Evolutionary conservation across 768 basidiomycete species (phyloP).

Genomic region (Boletus insuetus): DNA sequence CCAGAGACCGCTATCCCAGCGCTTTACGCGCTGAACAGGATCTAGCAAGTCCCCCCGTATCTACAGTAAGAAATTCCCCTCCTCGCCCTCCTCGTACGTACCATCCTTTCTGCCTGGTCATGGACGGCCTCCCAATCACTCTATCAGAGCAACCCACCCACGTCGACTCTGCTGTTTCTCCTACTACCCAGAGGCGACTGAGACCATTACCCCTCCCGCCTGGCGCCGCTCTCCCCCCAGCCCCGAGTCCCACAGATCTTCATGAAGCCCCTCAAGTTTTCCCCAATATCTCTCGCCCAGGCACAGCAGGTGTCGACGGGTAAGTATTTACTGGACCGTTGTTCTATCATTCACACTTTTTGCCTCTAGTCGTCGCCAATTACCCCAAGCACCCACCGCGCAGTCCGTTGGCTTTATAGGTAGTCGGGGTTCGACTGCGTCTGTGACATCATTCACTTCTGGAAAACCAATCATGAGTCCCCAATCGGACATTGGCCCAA

Average conservation of each 20-base stretch:
- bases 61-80: slow-evolving; percentile 13
- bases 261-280: slow-evolving; percentile 11
- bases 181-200: slow-evolving; percentile 27
- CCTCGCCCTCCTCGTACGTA: slow-evolving; percentile 26
- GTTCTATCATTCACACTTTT: neutral
- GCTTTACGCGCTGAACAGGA: slow-evolving; percentile 22
- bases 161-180: slow-evolving; percentile 26
- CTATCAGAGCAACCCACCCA: slow-evolving; percentile 11
- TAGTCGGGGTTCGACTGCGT: slow-evolving; percentile 22
- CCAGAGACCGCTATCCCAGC: slow-evolving; percentile 21
- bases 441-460: slow-evolving; percentile 18
- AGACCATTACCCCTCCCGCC: slow-evolving; percentile 31
- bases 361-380: slow-evolving; percentile 27
- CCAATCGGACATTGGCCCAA: slow-evolving; percentile 20
- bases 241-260: slow-evolving; percentile 16
- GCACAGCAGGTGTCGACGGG: slow-evolving; percentile 24
- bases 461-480: slow-evolving; percentile 11
- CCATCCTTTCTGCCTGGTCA: neutral
- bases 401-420: slow-evolving; percentile 12
- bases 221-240: slow-evolving; percentile 11
- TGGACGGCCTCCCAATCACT: neutral
- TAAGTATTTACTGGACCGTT: slow-evolving; percentile 3
- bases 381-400: slow-evolving; percentile 25
- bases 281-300: slow-evolving; percentile 22
- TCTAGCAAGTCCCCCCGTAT: slow-evolving; percentile 5